These are phyloP conservation scores for Verticillium klebahnii DNA, from an alignment of 2,329 filamentous ascomycete species.

Conservation along the genomic window DNA sequence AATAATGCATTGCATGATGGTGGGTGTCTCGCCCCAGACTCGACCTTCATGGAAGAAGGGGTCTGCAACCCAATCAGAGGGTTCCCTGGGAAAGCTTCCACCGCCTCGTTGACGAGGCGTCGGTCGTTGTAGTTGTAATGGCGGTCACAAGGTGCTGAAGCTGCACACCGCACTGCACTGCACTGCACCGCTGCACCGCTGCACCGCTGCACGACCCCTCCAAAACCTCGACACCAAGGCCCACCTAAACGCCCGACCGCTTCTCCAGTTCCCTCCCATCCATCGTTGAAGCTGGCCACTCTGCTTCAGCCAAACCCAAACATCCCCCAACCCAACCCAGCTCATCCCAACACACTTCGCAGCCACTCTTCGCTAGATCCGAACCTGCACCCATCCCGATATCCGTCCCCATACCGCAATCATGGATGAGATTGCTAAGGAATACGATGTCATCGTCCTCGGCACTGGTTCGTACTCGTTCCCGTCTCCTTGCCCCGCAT, in stretches of 20 bases:
- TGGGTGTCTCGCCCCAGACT: background rate
- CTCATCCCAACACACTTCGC: background rate
- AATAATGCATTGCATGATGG: background rate
- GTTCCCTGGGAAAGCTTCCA: constrained; percentile 3
- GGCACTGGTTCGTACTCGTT: constrained; percentile 73
- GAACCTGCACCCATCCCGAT: background rate
- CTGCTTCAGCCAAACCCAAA: background rate
- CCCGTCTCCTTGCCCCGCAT: constrained; percentile 18
- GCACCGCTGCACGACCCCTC: constrained; percentile 6
- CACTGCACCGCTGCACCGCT: background rate
- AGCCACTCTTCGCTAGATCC: background rate
- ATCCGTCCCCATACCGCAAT: constrained; percentile 20
- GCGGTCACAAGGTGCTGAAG: background rate
- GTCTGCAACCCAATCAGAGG: constrained; percentile 12
- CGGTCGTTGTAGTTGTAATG: background rate
- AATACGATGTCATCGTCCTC: constrained; percentile 98
- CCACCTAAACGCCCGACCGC: constrained; percentile 1
- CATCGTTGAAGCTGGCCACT: background rate
- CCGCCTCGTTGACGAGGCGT: constrained; percentile 1
- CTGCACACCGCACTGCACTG: background rate
- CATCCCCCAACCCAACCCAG: background rate
- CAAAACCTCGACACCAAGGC: constrained; percentile 6
- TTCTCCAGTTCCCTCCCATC: background rate
- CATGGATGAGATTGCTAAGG: constrained; percentile 98
- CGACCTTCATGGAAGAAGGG: background rate